These are phyloP conservation scores for Fusarium sp. DNA, from an alignment of 2,329 filamentous ascomycete species.

Conservation along the genomic window DNA sequence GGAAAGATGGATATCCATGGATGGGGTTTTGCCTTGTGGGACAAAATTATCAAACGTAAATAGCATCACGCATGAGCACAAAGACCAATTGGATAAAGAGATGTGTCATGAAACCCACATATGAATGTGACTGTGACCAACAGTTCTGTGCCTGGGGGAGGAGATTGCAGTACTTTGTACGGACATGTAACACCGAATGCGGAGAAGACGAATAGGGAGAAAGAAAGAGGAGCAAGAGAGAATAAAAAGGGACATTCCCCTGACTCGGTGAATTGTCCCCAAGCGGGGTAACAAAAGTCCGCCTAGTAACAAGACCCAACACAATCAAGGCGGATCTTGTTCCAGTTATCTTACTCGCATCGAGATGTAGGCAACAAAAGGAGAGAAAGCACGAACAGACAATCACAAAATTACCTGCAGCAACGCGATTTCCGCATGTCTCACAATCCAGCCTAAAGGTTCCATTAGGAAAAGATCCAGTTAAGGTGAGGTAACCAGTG, in stretches of 20 bases:
- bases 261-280: constrained; percentile 3
- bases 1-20: neutral
- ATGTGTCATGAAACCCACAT: constrained; percentile 3
- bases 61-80: neutral
- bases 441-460: constrained; percentile 3
- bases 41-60: neutral
- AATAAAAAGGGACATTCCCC: neutral
- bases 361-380: neutral
- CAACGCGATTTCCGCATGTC: constrained; percentile 27
- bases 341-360: neutral
- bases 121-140: neutral
- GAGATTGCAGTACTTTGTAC: neutral
- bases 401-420: neutral
- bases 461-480: neutral
- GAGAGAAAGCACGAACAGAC: neutral
- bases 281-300: neutral
- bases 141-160: neutral
- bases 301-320: neutral
- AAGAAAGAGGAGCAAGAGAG: neutral
- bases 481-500: neutral
- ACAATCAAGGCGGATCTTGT: neutral
- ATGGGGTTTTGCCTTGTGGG: neutral
- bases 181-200: constrained; percentile 14
- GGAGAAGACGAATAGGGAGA: constrained; percentile 9
- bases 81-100: neutral